Percentiles rank a stretch among this genome's conserved stretches.
phyloP scores from a whole-genome alignment of 768 basidiomycete species.

The Lactifluus echinatus region DNA sequence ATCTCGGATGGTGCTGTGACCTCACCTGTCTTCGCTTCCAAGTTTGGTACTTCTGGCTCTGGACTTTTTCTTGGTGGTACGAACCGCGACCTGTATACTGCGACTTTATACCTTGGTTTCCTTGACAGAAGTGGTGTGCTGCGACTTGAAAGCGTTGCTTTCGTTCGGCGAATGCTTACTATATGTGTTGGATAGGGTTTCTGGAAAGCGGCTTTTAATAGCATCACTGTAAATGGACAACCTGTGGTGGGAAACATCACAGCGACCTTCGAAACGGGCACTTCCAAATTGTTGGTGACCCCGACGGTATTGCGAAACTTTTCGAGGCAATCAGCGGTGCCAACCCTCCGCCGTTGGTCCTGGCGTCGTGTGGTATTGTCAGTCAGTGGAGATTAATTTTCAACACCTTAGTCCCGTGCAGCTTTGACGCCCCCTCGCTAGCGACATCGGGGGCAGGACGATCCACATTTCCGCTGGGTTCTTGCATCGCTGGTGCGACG shows the following conservation, averaged over 20 bases:
- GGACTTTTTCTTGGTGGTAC: conserved; percentile 26
- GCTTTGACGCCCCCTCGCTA: not conserved
- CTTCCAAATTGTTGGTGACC: conserved; percentile 24
- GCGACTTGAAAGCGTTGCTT: not conserved
- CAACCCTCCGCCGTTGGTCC: not conserved
- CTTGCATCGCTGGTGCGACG: conserved; percentile 1
- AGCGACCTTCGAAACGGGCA: conserved; percentile 29
- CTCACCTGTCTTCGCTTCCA: conserved; percentile 39
- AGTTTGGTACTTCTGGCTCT: conserved; percentile 35
- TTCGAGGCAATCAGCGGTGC: not conserved
- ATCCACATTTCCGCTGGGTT: not conserved
- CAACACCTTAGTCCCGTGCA: not conserved
- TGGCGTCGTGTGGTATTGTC: not conserved
- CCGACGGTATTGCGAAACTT: not conserved
- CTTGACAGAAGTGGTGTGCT: not conserved
- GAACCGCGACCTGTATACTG: conserved; percentile 8
- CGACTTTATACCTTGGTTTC: conserved; percentile 8
- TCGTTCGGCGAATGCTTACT: not conserved
- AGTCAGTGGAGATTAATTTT: not conserved
- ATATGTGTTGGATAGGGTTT: not conserved
- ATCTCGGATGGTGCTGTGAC: conserved; percentile 29
- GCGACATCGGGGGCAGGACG: not conserved
- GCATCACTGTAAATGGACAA: conserved; percentile 21
- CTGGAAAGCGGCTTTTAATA: conserved; percentile 22
- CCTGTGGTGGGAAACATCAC: not conserved